Evolutionary conservation across 176 grass and related monocot genomes (phyloP).

Genomic region (Chloris gayana): DNA sequence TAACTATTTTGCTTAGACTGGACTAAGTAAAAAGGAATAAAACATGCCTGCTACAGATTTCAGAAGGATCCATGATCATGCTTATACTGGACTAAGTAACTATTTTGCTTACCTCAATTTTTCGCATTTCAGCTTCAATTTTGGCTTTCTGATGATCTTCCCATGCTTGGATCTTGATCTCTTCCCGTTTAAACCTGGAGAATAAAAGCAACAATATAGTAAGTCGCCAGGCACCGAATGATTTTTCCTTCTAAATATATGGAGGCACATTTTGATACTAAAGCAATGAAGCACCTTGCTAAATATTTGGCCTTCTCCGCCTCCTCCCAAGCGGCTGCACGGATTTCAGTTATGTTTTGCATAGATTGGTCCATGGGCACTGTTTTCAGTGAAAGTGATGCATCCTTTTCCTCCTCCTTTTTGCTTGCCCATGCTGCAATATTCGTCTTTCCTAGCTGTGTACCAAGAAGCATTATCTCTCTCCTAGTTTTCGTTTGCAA

Average conservation of each 20-base stretch:
- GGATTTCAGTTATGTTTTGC: slow-evolving; percentile 60
- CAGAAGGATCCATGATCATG: neutral
- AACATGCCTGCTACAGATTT: neutral
- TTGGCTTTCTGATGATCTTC: slow-evolving; percentile 98
- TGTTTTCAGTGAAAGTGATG: slow-evolving; percentile 59
- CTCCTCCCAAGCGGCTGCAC: slow-evolving; percentile 89
- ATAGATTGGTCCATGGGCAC: slow-evolving; percentile 48
- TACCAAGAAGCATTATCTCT: slow-evolving; percentile 96
- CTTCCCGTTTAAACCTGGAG: slow-evolving; percentile 87
- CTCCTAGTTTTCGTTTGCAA: slow-evolving; percentile 76
- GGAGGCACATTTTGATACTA: neutral
- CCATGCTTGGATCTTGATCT: slow-evolving; percentile 97
- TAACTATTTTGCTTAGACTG: slow-evolving; percentile 5
- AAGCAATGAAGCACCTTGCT: slow-evolving; percentile 59
- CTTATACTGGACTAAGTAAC: neutral
- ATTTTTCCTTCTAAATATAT: neutral
- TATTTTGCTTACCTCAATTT: slow-evolving; percentile 64
- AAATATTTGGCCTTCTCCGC: slow-evolving; percentile 90
- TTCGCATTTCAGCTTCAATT: slow-evolving; percentile 98
- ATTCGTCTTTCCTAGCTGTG: slow-evolving; percentile 85
- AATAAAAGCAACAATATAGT: neutral
- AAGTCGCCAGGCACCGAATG: neutral
- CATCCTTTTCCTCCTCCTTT: slow-evolving; percentile 81
- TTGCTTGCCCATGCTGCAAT: slow-evolving; percentile 96
- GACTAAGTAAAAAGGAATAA: too few species aligned